phyloP scores from a whole-genome alignment of 148 eudicot species.

The Silene latifolia region DNA sequence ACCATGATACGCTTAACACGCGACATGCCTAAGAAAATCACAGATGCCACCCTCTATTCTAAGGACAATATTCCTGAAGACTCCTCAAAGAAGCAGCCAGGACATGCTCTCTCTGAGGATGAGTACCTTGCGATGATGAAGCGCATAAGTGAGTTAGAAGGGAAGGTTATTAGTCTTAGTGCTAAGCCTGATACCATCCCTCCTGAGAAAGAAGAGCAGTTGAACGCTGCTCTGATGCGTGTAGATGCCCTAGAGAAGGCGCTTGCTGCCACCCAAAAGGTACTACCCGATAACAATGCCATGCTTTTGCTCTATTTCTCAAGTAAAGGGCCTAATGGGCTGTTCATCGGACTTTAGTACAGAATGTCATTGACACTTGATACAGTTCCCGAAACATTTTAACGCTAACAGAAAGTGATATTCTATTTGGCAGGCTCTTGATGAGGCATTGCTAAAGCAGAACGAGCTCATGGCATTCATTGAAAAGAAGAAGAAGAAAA shows the following conservation, averaged over 20 bases:
- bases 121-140: conserved; percentile 73
- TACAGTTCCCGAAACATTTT: neutral
- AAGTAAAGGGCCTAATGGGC: too few relatives aligned
- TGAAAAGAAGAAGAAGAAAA: conserved; percentile 76
- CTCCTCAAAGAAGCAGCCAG: conserved; percentile 30
- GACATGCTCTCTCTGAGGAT: conserved; percentile 36
- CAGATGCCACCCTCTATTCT: conserved; percentile 57
- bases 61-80: conserved; percentile 41
- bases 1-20: conserved; percentile 73
- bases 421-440: conserved; percentile 58
- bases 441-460: conserved; percentile 54
- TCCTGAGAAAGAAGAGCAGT: conserved; percentile 84
- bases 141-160: conserved; percentile 81
- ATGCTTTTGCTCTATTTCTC: neutral
- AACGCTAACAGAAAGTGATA: neutral
- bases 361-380: neutral
- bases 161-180: conserved; percentile 50
- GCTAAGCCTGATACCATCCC: conserved; percentile 52
- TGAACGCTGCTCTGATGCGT: conserved; percentile 61
- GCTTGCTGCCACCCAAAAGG: conserved; percentile 72
- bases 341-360: too few relatives aligned
- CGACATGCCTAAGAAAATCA: conserved; percentile 69
- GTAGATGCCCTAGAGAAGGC: conserved; percentile 68
- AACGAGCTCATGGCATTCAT: conserved; percentile 55
- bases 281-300: conserved; percentile 12